Base-by-base conservation (phyloP, 306 rosid species). In the Dryas alaskensis region DNA sequence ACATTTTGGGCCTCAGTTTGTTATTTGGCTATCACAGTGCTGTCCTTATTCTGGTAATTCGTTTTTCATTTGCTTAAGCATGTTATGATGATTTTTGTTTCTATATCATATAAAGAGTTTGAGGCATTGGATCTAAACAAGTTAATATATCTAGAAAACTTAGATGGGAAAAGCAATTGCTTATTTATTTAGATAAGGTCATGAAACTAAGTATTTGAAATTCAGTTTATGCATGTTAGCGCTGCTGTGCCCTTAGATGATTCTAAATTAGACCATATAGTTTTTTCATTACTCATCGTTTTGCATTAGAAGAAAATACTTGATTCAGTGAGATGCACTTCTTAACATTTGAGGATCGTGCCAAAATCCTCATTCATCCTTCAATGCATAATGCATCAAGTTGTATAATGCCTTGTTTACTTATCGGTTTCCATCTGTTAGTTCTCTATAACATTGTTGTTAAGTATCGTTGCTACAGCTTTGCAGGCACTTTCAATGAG, bases 401-500 rank as follows among this genome's bases (percentile, higher is more conserved):
- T 22, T 69, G 14, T 51, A 51, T 63, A 43, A 37, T 63, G 27
- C 50, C 27, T n/a, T 31, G 27, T 46, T 31, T 25, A 16, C 4
- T 53, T 64, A 5, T 12, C 0, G 11, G 58, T 37, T 5, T 16
- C 40, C 12, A 55, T 1, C n/a, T 39, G 4, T 25, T 43, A 44
- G 19, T 52, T 63, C 9, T 10, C 44, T 27, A 67, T 17, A 39
- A 19, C 2, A 16, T 60, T 61, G 37, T 73, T 48, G 13, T 46
- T 6, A 46, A 66, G 44, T 45, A 72, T 64, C 73, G 67, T 80
- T 52, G 17, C 76, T 70, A 85, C 96, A 94, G 97, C 86, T 94
- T 94, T 89, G 96, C 99, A 65, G 99, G 99, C 80, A 83, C 96
- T 65, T 95, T 95, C 76, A 92, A 88, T 85, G 99, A 95, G 89